phyloP scores from a whole-genome alignment of 306 rosid genomes.

The Adenanthera pavonina region DNA sequence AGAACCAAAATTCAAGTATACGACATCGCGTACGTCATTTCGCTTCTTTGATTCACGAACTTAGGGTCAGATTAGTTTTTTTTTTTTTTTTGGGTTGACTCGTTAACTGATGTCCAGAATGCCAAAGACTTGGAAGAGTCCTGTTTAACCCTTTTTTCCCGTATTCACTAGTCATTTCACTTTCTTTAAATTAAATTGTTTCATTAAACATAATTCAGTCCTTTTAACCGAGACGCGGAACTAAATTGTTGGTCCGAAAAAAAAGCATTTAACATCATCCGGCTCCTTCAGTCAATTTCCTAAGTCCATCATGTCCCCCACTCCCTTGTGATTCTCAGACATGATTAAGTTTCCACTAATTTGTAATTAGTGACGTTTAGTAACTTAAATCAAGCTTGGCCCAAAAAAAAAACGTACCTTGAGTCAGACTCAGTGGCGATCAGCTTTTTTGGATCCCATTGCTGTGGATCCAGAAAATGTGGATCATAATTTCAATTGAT shows the following conservation, averaged over 20 bases:
- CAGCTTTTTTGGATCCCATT: too few species aligned
- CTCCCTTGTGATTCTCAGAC: not conserved
- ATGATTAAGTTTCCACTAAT: not conserved
- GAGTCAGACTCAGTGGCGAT: too few species aligned
- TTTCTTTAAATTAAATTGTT: not conserved
- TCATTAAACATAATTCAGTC: not conserved
- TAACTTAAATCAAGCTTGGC: too few species aligned
- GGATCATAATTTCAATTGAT: too few species aligned
- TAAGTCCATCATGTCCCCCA: not conserved
- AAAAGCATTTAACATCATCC: not conserved
- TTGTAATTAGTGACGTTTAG: not conserved
- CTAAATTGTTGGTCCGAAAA: not conserved
- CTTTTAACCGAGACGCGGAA: not conserved
- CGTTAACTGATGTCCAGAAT: too few species aligned
- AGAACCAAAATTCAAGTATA: not conserved
- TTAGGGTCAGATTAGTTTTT: not conserved
- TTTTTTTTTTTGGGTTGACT: too few species aligned
- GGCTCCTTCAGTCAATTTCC: slow-evolving; percentile 1
- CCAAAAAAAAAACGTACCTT: too few species aligned
- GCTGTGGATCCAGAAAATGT: too few species aligned
- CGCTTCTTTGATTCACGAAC: not conserved
- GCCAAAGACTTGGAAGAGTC: too few species aligned
- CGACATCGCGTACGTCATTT: not conserved
- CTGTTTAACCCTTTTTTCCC: not conserved
- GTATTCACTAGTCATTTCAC: not conserved